These are phyloP conservation scores for Desmodesmus armatus DNA, from an alignment of 139 green algal species.

Conservation along the genomic window DNA sequence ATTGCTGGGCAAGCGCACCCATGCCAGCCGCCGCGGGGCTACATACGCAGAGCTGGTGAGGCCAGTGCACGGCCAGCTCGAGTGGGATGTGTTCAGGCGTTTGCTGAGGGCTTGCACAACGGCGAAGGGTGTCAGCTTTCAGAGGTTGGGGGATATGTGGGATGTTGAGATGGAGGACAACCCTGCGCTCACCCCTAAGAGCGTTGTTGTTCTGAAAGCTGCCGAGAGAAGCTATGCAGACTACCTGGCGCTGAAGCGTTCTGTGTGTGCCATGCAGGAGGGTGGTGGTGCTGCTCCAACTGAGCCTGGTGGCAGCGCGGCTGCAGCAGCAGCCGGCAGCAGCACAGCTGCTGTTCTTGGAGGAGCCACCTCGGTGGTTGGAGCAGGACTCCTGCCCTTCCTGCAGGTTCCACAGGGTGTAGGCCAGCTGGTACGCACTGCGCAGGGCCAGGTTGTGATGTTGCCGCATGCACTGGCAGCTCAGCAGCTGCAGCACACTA, in stretches of 20 bases:
- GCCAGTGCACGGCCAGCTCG: neutral
- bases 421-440: neutral
- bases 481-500: neutral
- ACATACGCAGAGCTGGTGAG: slow-evolving; percentile 35
- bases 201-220: neutral
- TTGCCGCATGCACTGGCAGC: neutral
- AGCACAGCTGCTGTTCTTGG: neutral
- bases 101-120: too few species aligned
- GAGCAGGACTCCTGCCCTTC: neutral
- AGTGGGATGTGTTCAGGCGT: neutral
- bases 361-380: neutral
- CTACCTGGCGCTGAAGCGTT: neutral
- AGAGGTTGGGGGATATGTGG: neutral
- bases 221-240: neutral
- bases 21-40: slow-evolving; percentile 13
- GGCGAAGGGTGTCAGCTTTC: neutral
- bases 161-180: neutral
- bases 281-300: neutral
- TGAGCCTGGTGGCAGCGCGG: neutral
- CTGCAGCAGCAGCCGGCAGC: neutral
- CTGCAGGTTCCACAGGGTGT: neutral
- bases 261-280: neutral
- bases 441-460: neutral
- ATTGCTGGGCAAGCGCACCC: neutral
- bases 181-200: neutral